Percentiles rank a stretch among this genome's conserved stretches.
Evolutionary conservation across 345 rosid species (phyloP).

Genomic region (Abelmoschus esculentus): DNA sequence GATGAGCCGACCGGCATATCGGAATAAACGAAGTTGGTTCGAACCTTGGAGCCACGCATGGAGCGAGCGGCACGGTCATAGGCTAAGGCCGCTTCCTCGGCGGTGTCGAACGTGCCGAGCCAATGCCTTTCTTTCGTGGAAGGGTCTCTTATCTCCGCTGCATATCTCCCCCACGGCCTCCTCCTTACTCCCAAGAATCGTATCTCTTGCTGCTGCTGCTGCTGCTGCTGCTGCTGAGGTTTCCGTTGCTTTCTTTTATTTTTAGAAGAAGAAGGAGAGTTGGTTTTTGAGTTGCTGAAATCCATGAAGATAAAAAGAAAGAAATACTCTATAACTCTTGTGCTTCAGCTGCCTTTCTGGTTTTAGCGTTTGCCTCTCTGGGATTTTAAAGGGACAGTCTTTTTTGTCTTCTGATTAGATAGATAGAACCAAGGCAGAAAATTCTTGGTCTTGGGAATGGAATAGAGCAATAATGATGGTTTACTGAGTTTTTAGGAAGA

Average conservation of each 20-base stretch:
- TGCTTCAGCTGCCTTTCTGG: not conserved
- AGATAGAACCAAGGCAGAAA: constrained; percentile 3
- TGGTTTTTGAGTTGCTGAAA: constrained; percentile 23
- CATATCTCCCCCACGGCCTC: constrained; percentile 94
- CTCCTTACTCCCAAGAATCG: constrained; percentile 88
- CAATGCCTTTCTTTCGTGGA: constrained; percentile 87
- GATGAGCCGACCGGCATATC: constrained; percentile 85
- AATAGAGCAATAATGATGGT: not conserved
- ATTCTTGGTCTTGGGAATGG: not conserved
- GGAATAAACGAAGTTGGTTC: constrained; percentile 85
- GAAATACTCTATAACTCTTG: not conserved
- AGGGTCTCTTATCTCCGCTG: constrained; percentile 92
- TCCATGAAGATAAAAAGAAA: constrained; percentile 22
- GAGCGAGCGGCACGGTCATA: constrained; percentile 91
- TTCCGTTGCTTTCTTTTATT: constrained; percentile 38
- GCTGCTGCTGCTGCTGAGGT: constrained; percentile 13
- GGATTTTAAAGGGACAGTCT: not conserved
- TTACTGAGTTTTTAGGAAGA: not conserved
- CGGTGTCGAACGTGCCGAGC: constrained; percentile 91
- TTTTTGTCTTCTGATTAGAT: not conserved
- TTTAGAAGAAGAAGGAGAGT: constrained; percentile 46
- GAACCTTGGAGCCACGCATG: constrained; percentile 77
- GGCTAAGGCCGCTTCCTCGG: constrained; percentile 87
- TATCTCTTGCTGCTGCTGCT: constrained; percentile 22
- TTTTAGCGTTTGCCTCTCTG: not conserved